Conservation (phyloP, 306 rosid genomes). For the Lagenaria siceraria region DNA sequence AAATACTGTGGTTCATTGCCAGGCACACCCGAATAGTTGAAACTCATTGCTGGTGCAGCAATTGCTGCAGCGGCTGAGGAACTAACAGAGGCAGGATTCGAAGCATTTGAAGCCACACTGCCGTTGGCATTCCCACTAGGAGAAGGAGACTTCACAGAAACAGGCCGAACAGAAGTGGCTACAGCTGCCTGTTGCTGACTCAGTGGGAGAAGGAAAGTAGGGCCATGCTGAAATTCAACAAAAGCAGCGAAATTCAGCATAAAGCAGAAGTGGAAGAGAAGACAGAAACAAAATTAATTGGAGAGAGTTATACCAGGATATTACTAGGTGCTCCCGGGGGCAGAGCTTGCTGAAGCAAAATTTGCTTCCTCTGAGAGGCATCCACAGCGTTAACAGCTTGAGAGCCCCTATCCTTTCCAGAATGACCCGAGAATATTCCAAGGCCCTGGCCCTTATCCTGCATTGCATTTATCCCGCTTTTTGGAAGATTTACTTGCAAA, state of each 20-base stretch:
- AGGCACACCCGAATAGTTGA: slow-evolving; percentile 67
- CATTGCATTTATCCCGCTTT: slow-evolving; percentile 32
- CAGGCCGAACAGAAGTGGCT: slow-evolving; percentile 62
- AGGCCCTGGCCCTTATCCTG: slow-evolving; percentile 69
- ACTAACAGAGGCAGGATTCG: slow-evolving; percentile 26
- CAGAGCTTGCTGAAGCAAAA: slow-evolving; percentile 65
- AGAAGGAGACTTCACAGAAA: slow-evolving; percentile 54
- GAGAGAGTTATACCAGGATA: slow-evolving; percentile 43
- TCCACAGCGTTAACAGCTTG: slow-evolving; percentile 49
- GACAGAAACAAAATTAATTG: not conserved
- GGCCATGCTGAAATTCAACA: slow-evolving; percentile 47
- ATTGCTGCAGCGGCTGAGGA: slow-evolving; percentile 32
- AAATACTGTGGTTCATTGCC: slow-evolving; percentile 76
- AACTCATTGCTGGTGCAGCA: slow-evolving; percentile 63
- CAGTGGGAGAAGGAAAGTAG: slow-evolving; percentile 78
- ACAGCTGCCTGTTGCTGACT: slow-evolving; percentile 86
- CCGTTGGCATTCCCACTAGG: slow-evolving; percentile 22
- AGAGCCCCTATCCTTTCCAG: slow-evolving; percentile 56
- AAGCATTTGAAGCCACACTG: slow-evolving; percentile 26
- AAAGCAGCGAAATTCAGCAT: not conserved
- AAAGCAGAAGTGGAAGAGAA: not conserved
- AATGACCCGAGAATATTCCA: slow-evolving; percentile 44
- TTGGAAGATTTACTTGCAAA: slow-evolving; percentile 39
- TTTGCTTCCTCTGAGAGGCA: slow-evolving; percentile 61
- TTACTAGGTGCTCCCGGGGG: slow-evolving; percentile 83